Evolutionary conservation across 176 grass and related monocot genomes (phyloP), one percentile per base, ranked within the genome.

Genomic region (Pontederia crassipes): DNA sequence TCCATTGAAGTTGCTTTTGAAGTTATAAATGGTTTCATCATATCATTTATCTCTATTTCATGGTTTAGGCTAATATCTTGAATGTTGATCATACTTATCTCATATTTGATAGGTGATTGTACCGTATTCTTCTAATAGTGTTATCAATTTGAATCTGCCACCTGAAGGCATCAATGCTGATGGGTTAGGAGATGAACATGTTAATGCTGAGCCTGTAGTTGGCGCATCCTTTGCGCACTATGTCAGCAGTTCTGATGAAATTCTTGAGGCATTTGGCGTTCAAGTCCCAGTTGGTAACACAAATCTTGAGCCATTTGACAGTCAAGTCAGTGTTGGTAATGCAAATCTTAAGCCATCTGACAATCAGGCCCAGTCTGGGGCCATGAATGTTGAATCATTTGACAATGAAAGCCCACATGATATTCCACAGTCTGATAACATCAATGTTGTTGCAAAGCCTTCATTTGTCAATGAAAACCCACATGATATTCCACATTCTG

Each of bases 61-160:
- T 24, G 20, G 20, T 24, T 24, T 24, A 24, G 20, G 20, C 29
- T 68, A 8, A 18, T 55, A 48, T 46, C 40, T 29, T 63, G 32
- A 61, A 47, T 40, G 32, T 7, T 40, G 32, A 40, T 40, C 32
- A 40, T 40, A 40, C 32, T 40, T 40, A 7, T 40, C 20, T 24
- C 20, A 7, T 40, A 40, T 40, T 40, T 40, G 32, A 40, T 40
- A 40, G 59, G 65, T 11, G 16, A 46, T 53, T 74, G 59, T 46
- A 4, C 6, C 32, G 6, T 40, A 40, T 40, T 40, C 32, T 40
- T 40, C 32, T 40, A 49, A 62, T 13, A 12, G 54, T 57, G 64
- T 45, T 72, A 20, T 55, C 28, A 85, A 88, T 55, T 55, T 78
- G 68, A 97, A 88, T 72, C 63, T 66, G 11, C 62, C 77, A 8